phyloP scores from a whole-genome alignment of 2,329 filamentous ascomycete genomes.

The Sphaceloma murrayae region DNA sequence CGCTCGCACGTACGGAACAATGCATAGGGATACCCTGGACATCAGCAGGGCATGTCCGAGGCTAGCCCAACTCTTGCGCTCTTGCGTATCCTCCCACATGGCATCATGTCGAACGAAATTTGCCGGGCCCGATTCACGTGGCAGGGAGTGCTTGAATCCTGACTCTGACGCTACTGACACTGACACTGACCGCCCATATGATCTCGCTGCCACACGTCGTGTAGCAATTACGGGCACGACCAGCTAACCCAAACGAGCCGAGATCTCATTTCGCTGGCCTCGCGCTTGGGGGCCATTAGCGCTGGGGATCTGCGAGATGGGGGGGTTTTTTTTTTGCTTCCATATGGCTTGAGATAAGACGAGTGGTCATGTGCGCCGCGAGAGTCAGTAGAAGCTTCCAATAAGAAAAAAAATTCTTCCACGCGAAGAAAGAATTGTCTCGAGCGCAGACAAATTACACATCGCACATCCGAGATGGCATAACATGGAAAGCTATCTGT shows the following conservation, averaged over 20 bases:
- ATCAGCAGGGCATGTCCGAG: neutral
- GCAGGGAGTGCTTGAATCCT: neutral
- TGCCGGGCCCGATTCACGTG: neutral
- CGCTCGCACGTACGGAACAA: constrained; percentile 12
- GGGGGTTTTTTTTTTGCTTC: too few relatives aligned
- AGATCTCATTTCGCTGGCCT: constrained; percentile 12
- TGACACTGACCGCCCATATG: neutral
- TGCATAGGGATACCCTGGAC: too few relatives aligned
- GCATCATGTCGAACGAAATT: constrained; percentile 6
- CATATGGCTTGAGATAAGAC: constrained; percentile 1
- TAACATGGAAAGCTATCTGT: too few relatives aligned
- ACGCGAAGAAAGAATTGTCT: too few relatives aligned
- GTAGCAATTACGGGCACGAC: neutral
- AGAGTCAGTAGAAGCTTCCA: constrained; percentile 2
- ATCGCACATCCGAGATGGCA: too few relatives aligned
- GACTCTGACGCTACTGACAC: too few relatives aligned
- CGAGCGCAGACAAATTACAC: too few relatives aligned
- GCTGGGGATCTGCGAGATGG: constrained; percentile 1
- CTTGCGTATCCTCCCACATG: constrained; percentile 13
- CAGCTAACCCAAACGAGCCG: neutral
- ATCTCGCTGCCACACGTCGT: neutral
- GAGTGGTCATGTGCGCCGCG: neutral
- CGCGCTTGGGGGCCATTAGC: constrained; percentile 10
- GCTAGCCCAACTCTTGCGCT: too few relatives aligned
- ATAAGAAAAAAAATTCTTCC: too few relatives aligned